phyloP scores from a whole-genome alignment of 169 alveolate species.

The Eimeria zaria region DNA sequence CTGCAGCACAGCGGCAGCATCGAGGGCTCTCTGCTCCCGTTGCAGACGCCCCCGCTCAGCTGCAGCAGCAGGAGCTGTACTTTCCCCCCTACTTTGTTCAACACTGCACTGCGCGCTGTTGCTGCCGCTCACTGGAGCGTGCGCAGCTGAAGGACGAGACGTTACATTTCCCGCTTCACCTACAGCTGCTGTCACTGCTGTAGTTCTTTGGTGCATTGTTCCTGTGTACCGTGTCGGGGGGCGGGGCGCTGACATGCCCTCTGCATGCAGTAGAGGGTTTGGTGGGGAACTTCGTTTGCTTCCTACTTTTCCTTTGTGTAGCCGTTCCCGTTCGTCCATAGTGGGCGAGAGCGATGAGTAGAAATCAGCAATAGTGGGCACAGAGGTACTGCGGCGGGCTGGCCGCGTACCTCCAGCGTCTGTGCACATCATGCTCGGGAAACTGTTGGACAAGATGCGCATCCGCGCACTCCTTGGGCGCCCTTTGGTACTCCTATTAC shows the following conservation, averaged over 20 bases:
- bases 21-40: conserved; percentile 4
- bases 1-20: conserved; percentile 62
- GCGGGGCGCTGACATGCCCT: neutral
- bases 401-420: neutral
- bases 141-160: neutral
- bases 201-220: neutral
- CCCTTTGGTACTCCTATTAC: neutral
- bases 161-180: neutral
- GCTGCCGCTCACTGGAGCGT: neutral
- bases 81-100: neutral
- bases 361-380: neutral
- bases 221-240: neutral
- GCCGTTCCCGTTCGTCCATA: neutral
- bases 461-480: neutral
- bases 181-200: neutral
- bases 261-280: neutral
- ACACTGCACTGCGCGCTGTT: neutral
- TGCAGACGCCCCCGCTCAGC: neutral
- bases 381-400: conserved; percentile 40
- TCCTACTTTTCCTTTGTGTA: neutral
- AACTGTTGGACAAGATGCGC: neutral
- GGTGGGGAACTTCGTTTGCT: neutral
- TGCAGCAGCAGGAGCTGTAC: neutral
- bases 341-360: neutral
- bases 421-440: neutral